These are phyloP conservation scores for Corylus americana DNA, from an alignment of 306 rosid genomes.

Conservation along the genomic window DNA sequence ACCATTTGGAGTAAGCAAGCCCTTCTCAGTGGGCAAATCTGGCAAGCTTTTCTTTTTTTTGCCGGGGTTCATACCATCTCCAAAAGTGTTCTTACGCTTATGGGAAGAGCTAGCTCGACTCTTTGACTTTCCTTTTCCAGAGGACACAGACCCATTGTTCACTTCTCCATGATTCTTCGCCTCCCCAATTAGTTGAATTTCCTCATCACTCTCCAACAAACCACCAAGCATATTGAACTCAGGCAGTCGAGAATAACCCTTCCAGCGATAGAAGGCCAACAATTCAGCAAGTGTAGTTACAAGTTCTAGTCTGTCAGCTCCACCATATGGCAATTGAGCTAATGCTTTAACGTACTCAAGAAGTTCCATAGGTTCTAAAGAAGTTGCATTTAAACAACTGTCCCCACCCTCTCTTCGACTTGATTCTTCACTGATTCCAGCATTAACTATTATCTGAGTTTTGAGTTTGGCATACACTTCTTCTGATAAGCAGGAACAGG, in stretches of 20 bases:
- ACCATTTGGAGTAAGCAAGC: constrained; percentile 20
- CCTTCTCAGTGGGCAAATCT: constrained; percentile 45
- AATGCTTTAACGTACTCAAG: constrained; percentile 48
- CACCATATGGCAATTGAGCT: constrained; percentile 49
- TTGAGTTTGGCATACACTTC: constrained; percentile 48
- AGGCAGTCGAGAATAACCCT: constrained; percentile 62
- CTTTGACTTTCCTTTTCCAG: constrained; percentile 22
- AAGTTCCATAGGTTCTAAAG: constrained; percentile 66
- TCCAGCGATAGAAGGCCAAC: constrained; percentile 53
- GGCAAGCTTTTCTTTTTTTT: constrained; percentile 42
- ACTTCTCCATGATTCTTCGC: constrained; percentile 32
- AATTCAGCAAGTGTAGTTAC: constrained; percentile 50
- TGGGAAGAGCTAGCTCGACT: constrained; percentile 18
- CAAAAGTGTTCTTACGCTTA: constrained; percentile 35
- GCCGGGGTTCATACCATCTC: constrained; percentile 8
- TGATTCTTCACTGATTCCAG: constrained; percentile 51
- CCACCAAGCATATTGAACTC: constrained; percentile 45
- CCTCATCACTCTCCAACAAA: constrained; percentile 46
- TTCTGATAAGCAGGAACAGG: constrained; percentile 66
- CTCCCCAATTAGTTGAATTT: constrained; percentile 25
- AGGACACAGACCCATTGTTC: neutral
- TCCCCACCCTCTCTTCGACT: constrained; percentile 61
- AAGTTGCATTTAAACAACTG: constrained; percentile 32
- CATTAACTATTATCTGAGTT: constrained; percentile 51
- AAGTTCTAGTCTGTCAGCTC: constrained; percentile 49